phyloP scores from a whole-genome alignment of 352 stramenopile species.

The Phytophthora aleatoria region DNA sequence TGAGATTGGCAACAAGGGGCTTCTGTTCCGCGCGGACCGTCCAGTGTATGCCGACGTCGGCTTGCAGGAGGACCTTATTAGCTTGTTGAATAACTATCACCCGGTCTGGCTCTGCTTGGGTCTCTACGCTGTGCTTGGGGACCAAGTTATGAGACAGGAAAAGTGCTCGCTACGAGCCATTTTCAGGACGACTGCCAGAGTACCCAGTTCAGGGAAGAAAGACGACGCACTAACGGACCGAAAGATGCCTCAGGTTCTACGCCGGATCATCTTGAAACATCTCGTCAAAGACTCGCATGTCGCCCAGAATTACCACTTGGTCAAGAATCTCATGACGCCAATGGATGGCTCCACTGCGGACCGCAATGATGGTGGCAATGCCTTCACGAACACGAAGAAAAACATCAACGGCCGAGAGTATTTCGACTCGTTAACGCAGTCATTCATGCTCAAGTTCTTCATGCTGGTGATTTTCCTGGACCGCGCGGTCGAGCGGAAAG shows the following conservation, averaged over 20 bases:
- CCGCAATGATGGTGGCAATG: conserved; percentile 42
- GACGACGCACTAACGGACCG: conserved; percentile 10
- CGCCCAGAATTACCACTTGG: conserved; percentile 61
- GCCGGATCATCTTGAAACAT: conserved; percentile 69
- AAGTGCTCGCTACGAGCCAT: conserved; percentile 61
- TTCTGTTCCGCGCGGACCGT: conserved; percentile 87
- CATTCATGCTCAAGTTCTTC: conserved; percentile 92
- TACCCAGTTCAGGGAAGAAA: conserved; percentile 25
- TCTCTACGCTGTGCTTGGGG: conserved; percentile 87
- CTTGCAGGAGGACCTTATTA: conserved; percentile 84
- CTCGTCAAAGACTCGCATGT: conserved; percentile 68
- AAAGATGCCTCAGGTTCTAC: conserved; percentile 63
- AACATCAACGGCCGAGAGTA: conserved; percentile 79
- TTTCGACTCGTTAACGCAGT: conserved; percentile 84
- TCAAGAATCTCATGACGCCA: conserved; percentile 74
- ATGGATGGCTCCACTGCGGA: conserved; percentile 58
- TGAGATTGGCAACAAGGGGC: conserved; percentile 70
- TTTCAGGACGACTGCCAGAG: conserved; percentile 39
- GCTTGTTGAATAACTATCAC: conserved; percentile 91
- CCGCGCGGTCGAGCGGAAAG: conserved; percentile 67
- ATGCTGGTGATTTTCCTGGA: conserved; percentile 95
- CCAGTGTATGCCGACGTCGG: conserved; percentile 92
- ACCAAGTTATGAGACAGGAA: conserved; percentile 56
- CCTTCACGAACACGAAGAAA: conserved; percentile 65
- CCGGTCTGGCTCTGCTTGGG: conserved; percentile 91